phyloP scores from a whole-genome alignment of 2,329 filamentous ascomycete species.

The Pseudogymnoascus sp. region DNA sequence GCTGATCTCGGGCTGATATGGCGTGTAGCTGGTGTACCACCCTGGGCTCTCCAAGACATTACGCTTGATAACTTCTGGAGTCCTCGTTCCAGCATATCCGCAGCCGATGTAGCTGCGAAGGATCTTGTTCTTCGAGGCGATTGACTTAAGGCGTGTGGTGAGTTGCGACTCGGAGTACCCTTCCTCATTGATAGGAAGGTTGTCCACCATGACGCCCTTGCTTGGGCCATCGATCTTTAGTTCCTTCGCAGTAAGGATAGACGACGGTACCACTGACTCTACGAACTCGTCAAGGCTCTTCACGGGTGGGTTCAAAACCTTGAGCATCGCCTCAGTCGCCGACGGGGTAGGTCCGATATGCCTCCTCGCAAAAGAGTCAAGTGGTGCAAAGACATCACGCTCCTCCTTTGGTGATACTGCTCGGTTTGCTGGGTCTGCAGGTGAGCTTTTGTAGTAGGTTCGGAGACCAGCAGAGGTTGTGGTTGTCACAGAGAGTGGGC shows the following conservation, averaged over 20 bases:
- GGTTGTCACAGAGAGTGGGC: slow-evolving; percentile 12
- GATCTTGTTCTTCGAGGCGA: slow-evolving; percentile 51
- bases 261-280: slow-evolving; percentile 68
- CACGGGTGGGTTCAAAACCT: slow-evolving; percentile 64
- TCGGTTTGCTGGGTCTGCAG: slow-evolving; percentile 21
- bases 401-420: slow-evolving; percentile 16
- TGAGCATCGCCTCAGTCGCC: slow-evolving; percentile 69
- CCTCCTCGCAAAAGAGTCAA: slow-evolving; percentile 60
- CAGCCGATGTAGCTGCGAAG: slow-evolving; percentile 68
- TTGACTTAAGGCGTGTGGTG: slow-evolving; percentile 41
- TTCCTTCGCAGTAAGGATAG: slow-evolving; percentile 62
- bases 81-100: slow-evolving; percentile 81
- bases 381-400: slow-evolving; percentile 34
- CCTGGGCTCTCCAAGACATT: slow-evolving; percentile 88
- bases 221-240: slow-evolving; percentile 46
- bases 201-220: slow-evolving; percentile 21
- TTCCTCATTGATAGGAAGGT: slow-evolving; percentile 10
- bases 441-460: slow-evolving; percentile 27
- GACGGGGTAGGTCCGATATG: slow-evolving; percentile 77
- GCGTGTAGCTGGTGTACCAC: slow-evolving; percentile 98
- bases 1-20: slow-evolving; percentile 95
- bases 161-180: slow-evolving; percentile 49
- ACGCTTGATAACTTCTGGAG: slow-evolving; percentile 82
- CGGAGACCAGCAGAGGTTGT: slow-evolving; percentile 18
- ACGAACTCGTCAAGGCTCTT: slow-evolving; percentile 74